Conservation (phyloP, 106 monocot genomes). For the Dendrobium chrysotoxum region DNA sequence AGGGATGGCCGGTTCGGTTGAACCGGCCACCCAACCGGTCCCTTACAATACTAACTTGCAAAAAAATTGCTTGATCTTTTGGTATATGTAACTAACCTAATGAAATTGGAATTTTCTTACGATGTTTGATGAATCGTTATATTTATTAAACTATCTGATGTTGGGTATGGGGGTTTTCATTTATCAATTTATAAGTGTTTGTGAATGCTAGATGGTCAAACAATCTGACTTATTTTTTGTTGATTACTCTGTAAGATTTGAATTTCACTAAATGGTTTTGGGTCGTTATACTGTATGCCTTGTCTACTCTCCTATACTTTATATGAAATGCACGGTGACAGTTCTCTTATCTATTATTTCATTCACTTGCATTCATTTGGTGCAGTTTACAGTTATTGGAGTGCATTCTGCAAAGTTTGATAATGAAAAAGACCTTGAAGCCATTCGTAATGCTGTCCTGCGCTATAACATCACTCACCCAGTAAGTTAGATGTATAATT, state of each 20-base stretch:
- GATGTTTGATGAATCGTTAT: neutral
- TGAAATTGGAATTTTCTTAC: neutral
- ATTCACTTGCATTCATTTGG: constrained; percentile 5
- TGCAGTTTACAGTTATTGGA: constrained; percentile 89
- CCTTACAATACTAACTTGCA: neutral
- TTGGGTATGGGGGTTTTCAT: neutral
- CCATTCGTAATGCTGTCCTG: constrained; percentile 92
- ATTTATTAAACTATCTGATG: neutral
- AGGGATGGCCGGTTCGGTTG: no score
- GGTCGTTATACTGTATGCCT: neutral
- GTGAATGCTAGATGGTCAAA: neutral
- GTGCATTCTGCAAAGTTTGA: constrained; percentile 99
- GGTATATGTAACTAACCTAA: neutral
- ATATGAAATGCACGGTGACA: neutral
- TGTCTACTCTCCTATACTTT: neutral
- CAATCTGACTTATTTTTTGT: neutral
- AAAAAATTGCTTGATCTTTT: neutral
- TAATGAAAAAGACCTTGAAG: constrained; percentile 96
- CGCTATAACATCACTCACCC: constrained; percentile 90
- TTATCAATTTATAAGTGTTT: neutral
- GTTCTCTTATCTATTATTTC: neutral
- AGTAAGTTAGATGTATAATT: constrained; percentile 32
- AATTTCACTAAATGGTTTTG: neutral
- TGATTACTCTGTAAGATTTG: neutral
- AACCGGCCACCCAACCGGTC: no score